Conservation (phyloP, 352 stramenopile species). For the Globisporangium radiosum region DNA sequence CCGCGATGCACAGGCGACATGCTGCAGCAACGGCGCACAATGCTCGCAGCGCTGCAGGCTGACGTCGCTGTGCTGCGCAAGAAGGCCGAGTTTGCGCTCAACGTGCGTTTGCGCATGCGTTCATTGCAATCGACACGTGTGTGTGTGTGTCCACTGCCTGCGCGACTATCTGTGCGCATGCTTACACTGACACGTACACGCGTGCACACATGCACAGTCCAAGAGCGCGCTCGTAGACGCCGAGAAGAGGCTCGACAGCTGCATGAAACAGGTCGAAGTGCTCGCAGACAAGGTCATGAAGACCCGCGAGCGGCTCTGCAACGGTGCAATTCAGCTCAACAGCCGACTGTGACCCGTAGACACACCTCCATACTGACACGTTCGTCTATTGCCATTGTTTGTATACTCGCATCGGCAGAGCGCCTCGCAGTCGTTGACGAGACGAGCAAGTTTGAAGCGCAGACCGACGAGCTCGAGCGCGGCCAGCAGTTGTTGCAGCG, state of each 20-base stretch:
- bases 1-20: conserved; percentile 54
- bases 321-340: conserved; percentile 17
- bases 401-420: conserved; percentile 15
- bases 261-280: conserved; percentile 51
- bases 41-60: conserved; percentile 64
- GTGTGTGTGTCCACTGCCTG: neutral
- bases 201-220: conserved; percentile 17
- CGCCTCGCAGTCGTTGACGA: conserved; percentile 54
- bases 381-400: neutral
- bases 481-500: conserved; percentile 35
- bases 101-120: conserved; percentile 19
- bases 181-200: neutral
- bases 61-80: conserved; percentile 76
- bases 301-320: conserved; percentile 59
- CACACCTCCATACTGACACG: too few relatives aligned
- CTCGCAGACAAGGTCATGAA: conserved; percentile 64
- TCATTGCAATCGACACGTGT: too few relatives aligned
- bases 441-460: conserved; percentile 41
- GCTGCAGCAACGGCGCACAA: conserved; percentile 73
- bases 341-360: too few relatives aligned
- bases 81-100: conserved; percentile 65
- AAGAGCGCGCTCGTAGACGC: conserved; percentile 45
- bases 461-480: conserved; percentile 29
- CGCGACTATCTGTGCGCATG: neutral
- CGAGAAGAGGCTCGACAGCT: conserved; percentile 37